Evolutionary conservation across 2,329 filamentous ascomycete species (phyloP), one percentile per base, ranked within the genome.

Genomic region (Penicillium sp.): DNA sequence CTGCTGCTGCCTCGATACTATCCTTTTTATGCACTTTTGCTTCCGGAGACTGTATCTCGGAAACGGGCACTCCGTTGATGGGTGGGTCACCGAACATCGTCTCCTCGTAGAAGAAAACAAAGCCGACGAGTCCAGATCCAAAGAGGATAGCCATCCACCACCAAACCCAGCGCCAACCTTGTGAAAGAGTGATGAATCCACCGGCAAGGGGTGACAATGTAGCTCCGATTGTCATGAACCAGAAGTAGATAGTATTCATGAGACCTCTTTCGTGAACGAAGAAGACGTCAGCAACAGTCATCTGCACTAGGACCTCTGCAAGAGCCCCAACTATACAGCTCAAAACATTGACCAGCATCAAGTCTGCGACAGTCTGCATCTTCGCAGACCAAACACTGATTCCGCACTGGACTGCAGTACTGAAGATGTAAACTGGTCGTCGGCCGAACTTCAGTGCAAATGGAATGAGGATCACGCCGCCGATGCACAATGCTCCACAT

Each of bases 141-240:
- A 80, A 68, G 31, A 80, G 66, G 49, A 80, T 78, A 19, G 69
- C 69, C 45, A 66, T 74, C 72, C 73, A 82, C 79, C 79, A 81
- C 74, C 74, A 82, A 1, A 77, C 71, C 78, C 79, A 83, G 13
- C 80, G 70, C 81, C 81, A 84, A 0, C 78, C 80, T 61, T 78
- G 74, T 1, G 67, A 65, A 0, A 68, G 63, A 0, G 74, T 74
- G n/a, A 78, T 64, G 42, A 62, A 72, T 2, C 70, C 71, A 1
- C 65, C 66, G 1, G 60, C 61, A 13, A 78, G 66, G 0, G 76
- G 72, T 0, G 71, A 74, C 1, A 82, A 65, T 7, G 71, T 76
- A 1, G 70, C 65, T 16, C 70, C 67, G 47, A 71, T 53, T 4
- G 57, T 57, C 49, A 50, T 54, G n/a, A 59, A 42, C 57, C 71